A percentile compares a stretch with the other conserved stretches of the same genome.
Conservation (phyloP, 2,329 filamentous ascomycete genomes). For the Cladorrhinum sp. region DNA sequence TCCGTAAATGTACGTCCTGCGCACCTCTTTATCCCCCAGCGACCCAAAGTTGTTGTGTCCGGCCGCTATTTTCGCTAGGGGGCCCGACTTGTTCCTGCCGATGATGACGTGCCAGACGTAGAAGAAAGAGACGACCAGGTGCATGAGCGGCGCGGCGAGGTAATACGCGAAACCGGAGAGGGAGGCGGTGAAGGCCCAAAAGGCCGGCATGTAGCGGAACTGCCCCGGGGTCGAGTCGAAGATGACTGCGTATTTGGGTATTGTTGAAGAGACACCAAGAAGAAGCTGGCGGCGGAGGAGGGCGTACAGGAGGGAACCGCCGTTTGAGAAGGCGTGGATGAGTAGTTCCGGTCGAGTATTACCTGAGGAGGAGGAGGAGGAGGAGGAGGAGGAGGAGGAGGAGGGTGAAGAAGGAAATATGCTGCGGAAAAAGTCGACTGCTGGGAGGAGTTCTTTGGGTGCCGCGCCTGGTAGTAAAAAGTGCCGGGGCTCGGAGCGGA, state of each 20-base stretch:
- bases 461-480: slow-evolving; percentile 21
- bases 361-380: slow-evolving; percentile 8
- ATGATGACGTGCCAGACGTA: slow-evolving; percentile 16
- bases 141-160: slow-evolving; percentile 17
- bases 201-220: slow-evolving; percentile 20
- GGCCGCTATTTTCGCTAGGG: slow-evolving; percentile 7
- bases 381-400: not conserved
- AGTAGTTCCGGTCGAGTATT: no score
- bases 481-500: slow-evolving; percentile 29
- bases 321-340: slow-evolving; percentile 34
- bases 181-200: slow-evolving; percentile 19
- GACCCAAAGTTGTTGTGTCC: slow-evolving; percentile 17
- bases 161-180: not conserved
- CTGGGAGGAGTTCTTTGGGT: slow-evolving; percentile 18
- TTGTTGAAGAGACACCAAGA: not conserved
- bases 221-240: slow-evolving; percentile 31
- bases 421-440: slow-evolving; percentile 23
- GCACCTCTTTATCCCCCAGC: slow-evolving; percentile 33
- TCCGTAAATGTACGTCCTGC: slow-evolving; percentile 53
- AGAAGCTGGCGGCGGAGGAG: slow-evolving; percentile 24
- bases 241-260: slow-evolving; percentile 27
- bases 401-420: slow-evolving; percentile 9
- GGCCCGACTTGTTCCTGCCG: slow-evolving; percentile 5
- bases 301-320: slow-evolving; percentile 26
- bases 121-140: slow-evolving; percentile 13